A percentile compares a stretch with the other conserved stretches of the same genome.
Evolutionary conservation across 208 protist genomes (phyloP).

Genomic region (Wallacemonas sp.): DNA sequence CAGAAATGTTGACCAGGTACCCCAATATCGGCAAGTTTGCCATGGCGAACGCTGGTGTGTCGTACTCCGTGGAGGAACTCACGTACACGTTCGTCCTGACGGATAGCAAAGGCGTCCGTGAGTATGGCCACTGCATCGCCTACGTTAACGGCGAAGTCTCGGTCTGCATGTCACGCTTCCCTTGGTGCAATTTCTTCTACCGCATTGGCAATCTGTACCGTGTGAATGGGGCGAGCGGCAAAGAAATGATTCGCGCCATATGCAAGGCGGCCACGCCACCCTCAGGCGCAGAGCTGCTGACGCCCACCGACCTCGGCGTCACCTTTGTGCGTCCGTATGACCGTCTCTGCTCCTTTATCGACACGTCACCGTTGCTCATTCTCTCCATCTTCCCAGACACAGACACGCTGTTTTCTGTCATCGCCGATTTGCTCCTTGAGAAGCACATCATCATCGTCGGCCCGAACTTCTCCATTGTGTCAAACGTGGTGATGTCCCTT

Average conservation of each 20-base stretch:
- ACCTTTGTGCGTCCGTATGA: constrained; percentile 72
- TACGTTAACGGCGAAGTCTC: constrained; percentile 74
- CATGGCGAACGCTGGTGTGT: constrained; percentile 47
- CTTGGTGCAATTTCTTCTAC: constrained; percentile 87
- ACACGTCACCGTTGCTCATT: constrained; percentile 67
- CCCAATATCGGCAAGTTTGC: constrained; percentile 68
- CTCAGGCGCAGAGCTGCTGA: constrained; percentile 59
- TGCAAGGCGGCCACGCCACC: constrained; percentile 55
- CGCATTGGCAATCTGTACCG: constrained; percentile 55
- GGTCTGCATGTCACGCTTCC: constrained; percentile 62
- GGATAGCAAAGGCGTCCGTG: constrained; percentile 60
- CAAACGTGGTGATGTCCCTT: constrained; percentile 77
- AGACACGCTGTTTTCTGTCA: constrained; percentile 60
- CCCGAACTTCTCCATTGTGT: constrained; percentile 77
- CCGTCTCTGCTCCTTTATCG: constrained; percentile 78
- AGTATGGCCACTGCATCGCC: constrained; percentile 69
- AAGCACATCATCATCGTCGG: constrained; percentile 83
- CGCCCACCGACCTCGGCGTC: constrained; percentile 37
- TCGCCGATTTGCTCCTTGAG: constrained; percentile 68
- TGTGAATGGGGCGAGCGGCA: constrained; percentile 44
- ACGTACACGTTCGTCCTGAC: constrained; percentile 83
- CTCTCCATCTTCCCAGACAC: constrained; percentile 65
- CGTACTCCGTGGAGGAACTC: constrained; percentile 53
- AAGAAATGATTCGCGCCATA: constrained; percentile 46
- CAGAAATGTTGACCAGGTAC: constrained; percentile 31